Conservation (phyloP, 345 rosid species). For the Hibiscus trionum region DNA sequence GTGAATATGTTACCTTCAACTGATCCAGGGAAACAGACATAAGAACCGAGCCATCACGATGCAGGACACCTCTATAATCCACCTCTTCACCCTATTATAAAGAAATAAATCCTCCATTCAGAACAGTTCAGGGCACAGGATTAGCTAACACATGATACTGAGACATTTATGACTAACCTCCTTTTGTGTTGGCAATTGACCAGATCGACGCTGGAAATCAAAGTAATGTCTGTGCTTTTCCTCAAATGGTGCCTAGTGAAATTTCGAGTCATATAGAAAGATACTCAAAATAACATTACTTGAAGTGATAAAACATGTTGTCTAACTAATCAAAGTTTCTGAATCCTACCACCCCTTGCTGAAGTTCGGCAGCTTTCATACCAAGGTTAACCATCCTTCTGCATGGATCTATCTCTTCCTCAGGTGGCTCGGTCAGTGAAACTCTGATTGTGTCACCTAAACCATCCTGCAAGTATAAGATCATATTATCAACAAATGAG, state of each 20-base stretch:
- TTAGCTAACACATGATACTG: not conserved
- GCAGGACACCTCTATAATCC: slow-evolving; percentile 89
- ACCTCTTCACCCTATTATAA: slow-evolving; percentile 84
- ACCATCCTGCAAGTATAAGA: slow-evolving; percentile 60
- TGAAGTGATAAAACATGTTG: slow-evolving; percentile 8
- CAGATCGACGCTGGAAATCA: slow-evolving; percentile 38
- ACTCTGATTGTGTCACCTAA: slow-evolving; percentile 98
- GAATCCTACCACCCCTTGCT: slow-evolving; percentile 86
- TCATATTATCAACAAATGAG: not conserved
- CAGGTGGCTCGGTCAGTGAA: slow-evolving; percentile 91
- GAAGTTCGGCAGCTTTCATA: slow-evolving; percentile 66
- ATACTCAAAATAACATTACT: not conserved
- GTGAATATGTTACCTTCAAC: slow-evolving; percentile 27
- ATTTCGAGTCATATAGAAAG: not conserved
- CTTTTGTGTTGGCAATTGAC: slow-evolving; percentile 82
- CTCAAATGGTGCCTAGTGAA: slow-evolving; percentile 76
- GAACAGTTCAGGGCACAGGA: not conserved
- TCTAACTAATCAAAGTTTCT: not conserved
- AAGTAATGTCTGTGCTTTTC: slow-evolving; percentile 69
- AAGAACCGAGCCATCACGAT: slow-evolving; percentile 98
- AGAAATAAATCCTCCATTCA: slow-evolving; percentile 10
- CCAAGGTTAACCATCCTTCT: slow-evolving; percentile 85
- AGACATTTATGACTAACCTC: slow-evolving; percentile 47
- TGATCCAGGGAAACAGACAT: slow-evolving; percentile 78
- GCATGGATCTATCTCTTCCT: slow-evolving; percentile 97